Percentiles rank a stretch among this genome's conserved stretches.
Conservation (phyloP, 176 grass and related monocot species). For the Aechmea fasciata region DNA sequence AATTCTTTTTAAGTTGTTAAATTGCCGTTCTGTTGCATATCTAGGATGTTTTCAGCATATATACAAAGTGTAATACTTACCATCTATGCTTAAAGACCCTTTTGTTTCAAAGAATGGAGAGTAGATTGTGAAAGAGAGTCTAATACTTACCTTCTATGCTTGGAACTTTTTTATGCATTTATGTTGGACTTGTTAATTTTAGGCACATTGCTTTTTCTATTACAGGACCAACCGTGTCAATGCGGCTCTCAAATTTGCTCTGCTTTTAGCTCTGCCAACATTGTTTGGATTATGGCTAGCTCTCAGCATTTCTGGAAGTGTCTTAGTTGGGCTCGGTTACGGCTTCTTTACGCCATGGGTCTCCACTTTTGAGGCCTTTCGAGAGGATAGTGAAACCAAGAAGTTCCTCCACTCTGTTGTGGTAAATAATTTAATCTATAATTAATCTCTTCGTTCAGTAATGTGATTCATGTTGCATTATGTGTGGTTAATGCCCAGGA, state of each 20-base stretch:
- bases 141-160: background rate
- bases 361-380: conserved; percentile 94
- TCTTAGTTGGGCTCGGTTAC: conserved; percentile 67
- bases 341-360: conserved; percentile 91
- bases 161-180: background rate
- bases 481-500: conserved; percentile 38
- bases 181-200: no score
- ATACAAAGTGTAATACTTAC: background rate
- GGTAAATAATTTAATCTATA: conserved; percentile 31
- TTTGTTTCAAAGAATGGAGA: background rate
- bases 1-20: background rate
- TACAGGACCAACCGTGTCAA: conserved; percentile 71
- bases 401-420: conserved; percentile 64
- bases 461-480: background rate
- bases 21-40: background rate
- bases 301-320: conserved; percentile 56
- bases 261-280: conserved; percentile 55
- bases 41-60: background rate
- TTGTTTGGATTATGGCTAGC: conserved; percentile 70
- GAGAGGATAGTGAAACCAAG: conserved; percentile 57
- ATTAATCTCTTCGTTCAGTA: background rate
- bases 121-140: background rate
- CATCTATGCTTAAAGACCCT: background rate
- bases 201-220: background rate
- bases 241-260: conserved; percentile 47